Evolutionary conservation across 192 early-diverging fungal species (phyloP).

Genomic region (Coemansia sp.): DNA sequence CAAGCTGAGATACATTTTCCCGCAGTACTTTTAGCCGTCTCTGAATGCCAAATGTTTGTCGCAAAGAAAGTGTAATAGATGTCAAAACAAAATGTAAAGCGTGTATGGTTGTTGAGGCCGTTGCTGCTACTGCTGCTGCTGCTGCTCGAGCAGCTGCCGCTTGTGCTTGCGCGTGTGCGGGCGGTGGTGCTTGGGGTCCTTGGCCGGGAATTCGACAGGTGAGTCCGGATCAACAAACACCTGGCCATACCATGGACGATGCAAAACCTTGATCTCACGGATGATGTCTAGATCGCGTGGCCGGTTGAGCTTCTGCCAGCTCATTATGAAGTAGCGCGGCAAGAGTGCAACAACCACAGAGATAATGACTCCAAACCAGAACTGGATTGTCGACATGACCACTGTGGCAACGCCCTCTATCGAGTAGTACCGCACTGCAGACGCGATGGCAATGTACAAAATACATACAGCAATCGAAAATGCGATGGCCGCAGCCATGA

Average conservation of each 20-base stretch:
- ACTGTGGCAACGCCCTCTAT: slow-evolving; percentile 71
- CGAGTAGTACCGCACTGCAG: slow-evolving; percentile 58
- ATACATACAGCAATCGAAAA: slow-evolving; percentile 71
- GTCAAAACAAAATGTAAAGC: slow-evolving; percentile 4
- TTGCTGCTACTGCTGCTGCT: neutral
- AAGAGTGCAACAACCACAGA: slow-evolving; percentile 70
- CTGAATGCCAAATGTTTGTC: neutral
- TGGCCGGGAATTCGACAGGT: slow-evolving; percentile 20
- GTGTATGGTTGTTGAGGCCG: neutral
- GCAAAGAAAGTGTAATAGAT: slow-evolving; percentile 1
- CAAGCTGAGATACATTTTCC: slow-evolving; percentile 85
- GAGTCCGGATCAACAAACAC: slow-evolving; percentile 52
- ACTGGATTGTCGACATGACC: slow-evolving; percentile 66
- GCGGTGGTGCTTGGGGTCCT: slow-evolving; percentile 23
- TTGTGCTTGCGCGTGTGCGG: slow-evolving; percentile 18
- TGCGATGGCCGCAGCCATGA: slow-evolving; percentile 66
- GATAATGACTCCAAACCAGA: slow-evolving; percentile 77
- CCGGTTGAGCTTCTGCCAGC: slow-evolving; percentile 65
- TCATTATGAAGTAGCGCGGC: slow-evolving; percentile 70
- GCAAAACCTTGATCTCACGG: slow-evolving; percentile 59
- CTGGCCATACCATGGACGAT: slow-evolving; percentile 58
- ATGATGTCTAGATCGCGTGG: slow-evolving; percentile 71
- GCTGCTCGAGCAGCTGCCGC: slow-evolving; percentile 6
- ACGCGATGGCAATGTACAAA: slow-evolving; percentile 69
- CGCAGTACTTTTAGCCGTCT: slow-evolving; percentile 65